Percentiles rank a stretch among this genome's conserved stretches.
Evolutionary conservation across 805 yeast species (phyloP).

Genomic region (Starmerella scarabaei): DNA sequence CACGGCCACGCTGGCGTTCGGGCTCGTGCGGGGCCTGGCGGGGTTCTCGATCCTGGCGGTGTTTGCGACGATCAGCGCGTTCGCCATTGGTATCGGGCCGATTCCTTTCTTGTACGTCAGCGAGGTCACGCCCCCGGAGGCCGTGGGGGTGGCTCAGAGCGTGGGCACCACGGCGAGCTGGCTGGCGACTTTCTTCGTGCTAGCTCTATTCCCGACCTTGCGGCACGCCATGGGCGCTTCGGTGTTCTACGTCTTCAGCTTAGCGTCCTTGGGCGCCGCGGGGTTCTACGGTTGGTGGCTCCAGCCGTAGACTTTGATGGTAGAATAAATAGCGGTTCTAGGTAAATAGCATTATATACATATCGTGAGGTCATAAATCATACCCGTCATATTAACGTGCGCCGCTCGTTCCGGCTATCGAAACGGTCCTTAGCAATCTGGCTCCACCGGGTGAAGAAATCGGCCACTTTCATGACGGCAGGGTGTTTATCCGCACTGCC

Average conservation of each 20-base stretch:
- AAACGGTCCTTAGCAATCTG: constrained; percentile 3
- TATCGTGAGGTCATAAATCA: too few relatives aligned
- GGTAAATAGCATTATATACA: too few relatives aligned
- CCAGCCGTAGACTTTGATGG: neutral
- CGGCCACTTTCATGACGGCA: constrained; percentile 6
- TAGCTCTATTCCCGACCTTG: constrained; percentile 65
- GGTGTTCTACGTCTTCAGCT: constrained; percentile 54
- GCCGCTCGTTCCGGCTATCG: too few relatives aligned
- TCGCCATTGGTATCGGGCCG: constrained; percentile 91
- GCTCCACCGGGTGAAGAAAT: constrained; percentile 3
- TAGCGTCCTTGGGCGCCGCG: constrained; percentile 38
- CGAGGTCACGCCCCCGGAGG: constrained; percentile 73
- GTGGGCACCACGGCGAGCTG: constrained; percentile 86
- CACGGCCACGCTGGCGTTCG: constrained; percentile 50
- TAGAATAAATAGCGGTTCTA: too few relatives aligned
- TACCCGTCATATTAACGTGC: too few relatives aligned
- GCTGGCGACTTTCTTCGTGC: constrained; percentile 69
- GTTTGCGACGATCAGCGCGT: constrained; percentile 61
- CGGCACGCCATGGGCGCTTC: constrained; percentile 58
- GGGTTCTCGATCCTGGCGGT: constrained; percentile 48
- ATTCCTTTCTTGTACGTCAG: constrained; percentile 82
- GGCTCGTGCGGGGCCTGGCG: constrained; percentile 41
- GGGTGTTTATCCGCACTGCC: constrained; percentile 7
- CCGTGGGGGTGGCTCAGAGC: constrained; percentile 79
- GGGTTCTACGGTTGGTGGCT: constrained; percentile 4